Base-by-base conservation (phyloP, 2,329 filamentous ascomycete genomes). In the Fusarium sp. region DNA sequence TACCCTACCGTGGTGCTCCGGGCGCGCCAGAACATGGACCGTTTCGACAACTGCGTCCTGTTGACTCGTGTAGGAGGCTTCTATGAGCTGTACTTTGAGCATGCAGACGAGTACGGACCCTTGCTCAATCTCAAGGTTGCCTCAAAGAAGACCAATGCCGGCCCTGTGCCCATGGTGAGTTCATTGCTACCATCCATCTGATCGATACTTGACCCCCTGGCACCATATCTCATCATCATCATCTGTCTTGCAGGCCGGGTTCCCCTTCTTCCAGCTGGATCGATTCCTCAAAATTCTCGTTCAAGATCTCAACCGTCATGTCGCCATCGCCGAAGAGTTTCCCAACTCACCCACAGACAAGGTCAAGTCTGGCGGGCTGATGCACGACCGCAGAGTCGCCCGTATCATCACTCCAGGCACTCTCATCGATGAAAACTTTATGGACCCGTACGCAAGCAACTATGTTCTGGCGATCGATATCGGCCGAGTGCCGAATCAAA, bases 31-130 rank as follows among this genome's bases (percentile, higher is more conserved):
- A 97, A 98, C 84, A 98, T 98, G 92, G 89, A 91, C 76, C 95
- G 93, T 79, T 98, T 97, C 84, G 90, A 92, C 78, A 95, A 97
- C 78, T 98, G 96, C 83, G 93, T 99, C 43, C 83, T 99, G 9
- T 85, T 99, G 69, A 99, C 97, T 5, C 91, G 96, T 66, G 95
- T 99, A 32, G 97, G 97, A 66, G 93, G 95, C 70, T 99, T 99
- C 84, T 99, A 98, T 83, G 97, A 99, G 89, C 86, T 99, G 68
- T 99, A 99, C 84, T 97, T 98, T 82, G 93, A 97, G 78, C 95
- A 99, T 81, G 97, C 97, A 13, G 94, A 97, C 68, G 92, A 98
- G 80, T 93, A 93, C 81, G 96, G 93, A 2, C 94, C 95, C 1
- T 86, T 97, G 52, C 87, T 99, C 73, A 97, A 95, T 78, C 85